Evolutionary conservation across 441 rosid genomes (phyloP).

Genomic region (Codiaeum variegatum): DNA sequence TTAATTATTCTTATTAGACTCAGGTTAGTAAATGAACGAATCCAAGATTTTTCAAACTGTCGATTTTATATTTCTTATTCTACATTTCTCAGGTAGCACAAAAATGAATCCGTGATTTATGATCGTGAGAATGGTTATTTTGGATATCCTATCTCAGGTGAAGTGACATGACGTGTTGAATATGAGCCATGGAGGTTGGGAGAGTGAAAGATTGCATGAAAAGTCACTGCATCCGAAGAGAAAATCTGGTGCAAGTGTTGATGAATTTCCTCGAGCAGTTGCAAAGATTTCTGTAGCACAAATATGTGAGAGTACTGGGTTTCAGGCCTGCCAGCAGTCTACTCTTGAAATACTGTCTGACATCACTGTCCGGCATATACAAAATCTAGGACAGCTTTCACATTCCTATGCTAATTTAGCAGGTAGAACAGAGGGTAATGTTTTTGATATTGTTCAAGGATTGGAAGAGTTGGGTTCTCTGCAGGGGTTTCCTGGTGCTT

Average conservation of each 20-base stretch:
- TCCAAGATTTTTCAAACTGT: background rate
- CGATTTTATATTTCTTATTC: background rate
- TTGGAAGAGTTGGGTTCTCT: conserved; percentile 60
- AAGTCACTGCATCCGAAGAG: conserved; percentile 26
- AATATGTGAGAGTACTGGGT: conserved; percentile 67
- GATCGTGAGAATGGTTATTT: conserved; percentile 32
- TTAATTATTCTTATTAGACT: background rate
- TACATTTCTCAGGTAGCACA: conserved; percentile 3
- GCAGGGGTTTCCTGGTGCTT: conserved; percentile 65
- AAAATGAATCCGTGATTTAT: conserved; percentile 17
- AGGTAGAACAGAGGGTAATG: conserved; percentile 64
- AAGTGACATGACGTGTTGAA: conserved; percentile 74
- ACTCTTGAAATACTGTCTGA: conserved; percentile 75
- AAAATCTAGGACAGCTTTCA: conserved; percentile 51
- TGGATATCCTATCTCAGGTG: conserved; percentile 26
- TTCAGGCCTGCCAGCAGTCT: conserved; percentile 66
- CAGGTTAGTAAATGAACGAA: background rate
- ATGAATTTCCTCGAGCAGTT: conserved; percentile 51
- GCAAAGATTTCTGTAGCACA: conserved; percentile 74
- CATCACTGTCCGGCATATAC: conserved; percentile 46
- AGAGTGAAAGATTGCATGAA: conserved; percentile 56
- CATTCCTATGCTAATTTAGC: conserved; percentile 55
- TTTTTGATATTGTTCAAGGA: conserved; percentile 65
- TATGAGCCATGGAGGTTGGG: conserved; percentile 90
- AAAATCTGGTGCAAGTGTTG: conserved; percentile 32